phyloP scores from a whole-genome alignment of 176 grass and related monocot genomes.

The Oryza officinalis region DNA sequence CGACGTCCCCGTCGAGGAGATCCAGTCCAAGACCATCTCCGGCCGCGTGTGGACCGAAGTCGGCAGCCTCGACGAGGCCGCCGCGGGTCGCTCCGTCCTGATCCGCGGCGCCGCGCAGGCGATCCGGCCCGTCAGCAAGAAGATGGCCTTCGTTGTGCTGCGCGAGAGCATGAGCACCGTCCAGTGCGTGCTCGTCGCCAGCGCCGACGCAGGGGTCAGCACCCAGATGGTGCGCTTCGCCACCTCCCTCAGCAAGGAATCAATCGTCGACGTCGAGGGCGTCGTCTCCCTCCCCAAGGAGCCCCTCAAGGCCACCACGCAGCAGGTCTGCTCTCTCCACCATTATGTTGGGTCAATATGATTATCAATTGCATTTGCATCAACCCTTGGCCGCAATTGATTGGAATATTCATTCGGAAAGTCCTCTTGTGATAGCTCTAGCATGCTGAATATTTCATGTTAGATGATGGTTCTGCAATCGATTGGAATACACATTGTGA shows the following conservation, averaged over 20 bases:
- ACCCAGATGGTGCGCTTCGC: constrained; percentile 87
- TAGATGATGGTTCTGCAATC: not conserved
- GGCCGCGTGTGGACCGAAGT: constrained; percentile 61
- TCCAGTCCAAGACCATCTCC: constrained; percentile 76
- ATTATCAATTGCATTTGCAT: not conserved
- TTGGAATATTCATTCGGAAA: not conserved
- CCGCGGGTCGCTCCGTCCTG: constrained; percentile 53
- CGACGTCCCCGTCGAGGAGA: constrained; percentile 65
- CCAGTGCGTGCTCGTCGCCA: constrained; percentile 79
- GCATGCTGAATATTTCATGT: not conserved
- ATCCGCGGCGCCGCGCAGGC: constrained; percentile 64
- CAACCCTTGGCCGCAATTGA: not conserved
- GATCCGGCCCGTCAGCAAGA: constrained; percentile 80
- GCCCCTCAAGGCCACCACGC: constrained; percentile 85
- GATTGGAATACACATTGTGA: not conserved
- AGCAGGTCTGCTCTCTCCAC: constrained; percentile 53
- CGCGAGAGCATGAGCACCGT: constrained; percentile 78
- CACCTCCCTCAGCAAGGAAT: constrained; percentile 83
- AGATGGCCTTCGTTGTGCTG: constrained; percentile 92
- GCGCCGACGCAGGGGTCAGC: constrained; percentile 62
- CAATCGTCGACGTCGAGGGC: constrained; percentile 81
- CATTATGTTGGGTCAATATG: not conserved
- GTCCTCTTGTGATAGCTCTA: not conserved
- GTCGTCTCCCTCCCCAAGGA: constrained; percentile 76
- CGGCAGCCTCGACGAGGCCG: constrained; percentile 39